A percentile compares a stretch with the other conserved stretches of the same genome.
Conservation (phyloP, 2,329 filamentous ascomycete genomes). For the Drechslerella coelobrocha region DNA sequence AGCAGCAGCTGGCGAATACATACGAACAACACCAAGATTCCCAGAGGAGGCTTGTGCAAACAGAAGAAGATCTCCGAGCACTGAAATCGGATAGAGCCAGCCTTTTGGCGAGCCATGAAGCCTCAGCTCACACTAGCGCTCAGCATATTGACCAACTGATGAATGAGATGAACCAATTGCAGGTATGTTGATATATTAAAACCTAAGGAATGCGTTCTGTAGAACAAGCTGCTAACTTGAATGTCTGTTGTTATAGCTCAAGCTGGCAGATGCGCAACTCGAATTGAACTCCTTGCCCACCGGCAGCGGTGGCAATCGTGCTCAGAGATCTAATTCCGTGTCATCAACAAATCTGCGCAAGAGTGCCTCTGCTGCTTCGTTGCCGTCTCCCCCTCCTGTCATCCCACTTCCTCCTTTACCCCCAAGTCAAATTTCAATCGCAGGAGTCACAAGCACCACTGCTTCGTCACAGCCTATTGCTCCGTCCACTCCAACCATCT, state of each 20-base stretch:
- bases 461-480: slow-evolving; percentile 59
- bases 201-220: slow-evolving; percentile 51
- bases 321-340: slow-evolving; percentile 67
- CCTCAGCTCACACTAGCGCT: slow-evolving; percentile 69
- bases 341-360: slow-evolving; percentile 76
- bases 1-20: slow-evolving; percentile 93
- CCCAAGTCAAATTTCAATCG: slow-evolving; percentile 16
- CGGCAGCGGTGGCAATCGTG: slow-evolving; percentile 56
- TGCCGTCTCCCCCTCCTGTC: slow-evolving; percentile 91
- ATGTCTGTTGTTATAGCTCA: slow-evolving; percentile 61
- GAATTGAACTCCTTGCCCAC: slow-evolving; percentile 57
- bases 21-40: slow-evolving; percentile 83
- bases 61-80: slow-evolving; percentile 61
- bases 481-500: slow-evolving; percentile 66
- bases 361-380: slow-evolving; percentile 78
- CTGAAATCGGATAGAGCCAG: slow-evolving; percentile 77
- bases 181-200: slow-evolving; percentile 64
- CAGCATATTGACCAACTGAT: slow-evolving; percentile 71
- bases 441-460: slow-evolving; percentile 58
- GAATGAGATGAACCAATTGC: slow-evolving; percentile 75
- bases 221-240: slow-evolving; percentile 4
- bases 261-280: slow-evolving; percentile 67
- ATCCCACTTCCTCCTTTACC: slow-evolving; percentile 95
- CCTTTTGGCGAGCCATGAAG: slow-evolving; percentile 56
- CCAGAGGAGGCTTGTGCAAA: slow-evolving; percentile 52